A percentile compares a stretch with the other conserved stretches of the same genome.
Evolutionary conservation across 441 rosid species (phyloP).

Genomic region (Mallotus repandus): DNA sequence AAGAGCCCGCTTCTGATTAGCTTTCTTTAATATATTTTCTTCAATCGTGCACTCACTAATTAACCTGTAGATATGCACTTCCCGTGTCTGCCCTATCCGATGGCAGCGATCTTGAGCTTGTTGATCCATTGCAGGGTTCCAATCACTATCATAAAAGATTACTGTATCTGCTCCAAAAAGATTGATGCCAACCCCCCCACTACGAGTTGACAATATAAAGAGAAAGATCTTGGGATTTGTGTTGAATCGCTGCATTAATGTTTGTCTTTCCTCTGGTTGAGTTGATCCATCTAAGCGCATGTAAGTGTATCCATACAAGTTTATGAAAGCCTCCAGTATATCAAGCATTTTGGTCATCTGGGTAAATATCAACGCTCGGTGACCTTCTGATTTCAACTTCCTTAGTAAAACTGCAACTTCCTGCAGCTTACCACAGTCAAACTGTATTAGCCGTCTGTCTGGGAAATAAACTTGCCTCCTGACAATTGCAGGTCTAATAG

Average conservation of each 20-base stretch:
- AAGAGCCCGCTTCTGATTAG: slow-evolving; percentile 99
- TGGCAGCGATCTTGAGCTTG: slow-evolving; percentile 99
- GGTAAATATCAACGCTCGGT: slow-evolving; percentile 95
- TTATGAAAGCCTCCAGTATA: slow-evolving; percentile 95
- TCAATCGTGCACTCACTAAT: slow-evolving; percentile 99
- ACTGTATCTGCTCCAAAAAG: slow-evolving; percentile 99
- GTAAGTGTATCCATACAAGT: slow-evolving; percentile 94
- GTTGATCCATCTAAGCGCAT: slow-evolving; percentile 99
- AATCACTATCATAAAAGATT: slow-evolving; percentile 97
- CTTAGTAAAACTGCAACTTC: slow-evolving; percentile 92
- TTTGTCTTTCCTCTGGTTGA: slow-evolving; percentile 98
- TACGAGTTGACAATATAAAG: slow-evolving; percentile 97
- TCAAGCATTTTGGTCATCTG: slow-evolving; percentile 99
- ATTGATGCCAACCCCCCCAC: slow-evolving; percentile 99
- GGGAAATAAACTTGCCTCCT: slow-evolving; percentile 97
- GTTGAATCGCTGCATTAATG: slow-evolving; percentile 98
- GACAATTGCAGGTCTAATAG: slow-evolving; percentile 95
- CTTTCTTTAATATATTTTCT: slow-evolving; percentile 97
- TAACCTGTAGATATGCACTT: slow-evolving; percentile 93
- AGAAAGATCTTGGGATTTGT: slow-evolving; percentile 98
- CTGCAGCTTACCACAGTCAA: slow-evolving; percentile 99
- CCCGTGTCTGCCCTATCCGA: slow-evolving; percentile 99
- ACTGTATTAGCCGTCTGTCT: slow-evolving; percentile 95
- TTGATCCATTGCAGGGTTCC: slow-evolving; percentile 99
- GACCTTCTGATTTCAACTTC: slow-evolving; percentile 93